phyloP scores from a whole-genome alignment of 1,139 yeast genomes.

The Meyerozyma elateridarum region DNA sequence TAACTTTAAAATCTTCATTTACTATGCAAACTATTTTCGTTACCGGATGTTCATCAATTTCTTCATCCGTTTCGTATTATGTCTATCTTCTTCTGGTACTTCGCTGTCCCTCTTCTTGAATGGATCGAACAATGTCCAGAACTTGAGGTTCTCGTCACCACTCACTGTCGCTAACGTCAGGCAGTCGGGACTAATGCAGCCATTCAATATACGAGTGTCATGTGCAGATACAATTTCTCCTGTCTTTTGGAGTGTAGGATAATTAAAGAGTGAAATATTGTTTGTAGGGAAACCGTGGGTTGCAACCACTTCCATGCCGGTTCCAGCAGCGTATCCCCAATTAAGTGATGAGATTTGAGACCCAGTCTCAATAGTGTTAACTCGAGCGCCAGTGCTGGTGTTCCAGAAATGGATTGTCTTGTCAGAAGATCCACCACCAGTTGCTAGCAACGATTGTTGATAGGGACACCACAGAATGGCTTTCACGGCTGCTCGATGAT shows the following conservation, averaged over 20 bases:
- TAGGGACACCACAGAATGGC: constrained; percentile 96
- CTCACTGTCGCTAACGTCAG: constrained; percentile 91
- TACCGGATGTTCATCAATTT: constrained; percentile 25
- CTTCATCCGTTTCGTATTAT: constrained; percentile 20
- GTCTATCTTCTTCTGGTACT: constrained; percentile 13
- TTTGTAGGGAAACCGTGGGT: constrained; percentile 94
- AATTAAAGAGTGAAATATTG: constrained; percentile 76
- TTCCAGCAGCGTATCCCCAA: constrained; percentile 79
- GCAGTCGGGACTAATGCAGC: constrained; percentile 86
- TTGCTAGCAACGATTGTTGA: constrained; percentile 75
- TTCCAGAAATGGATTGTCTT: constrained; percentile 94
- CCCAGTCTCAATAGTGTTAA: constrained; percentile 85
- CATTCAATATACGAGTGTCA: constrained; percentile 80
- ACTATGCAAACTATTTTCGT: constrained; percentile 2
- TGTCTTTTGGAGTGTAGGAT: constrained; percentile 81
- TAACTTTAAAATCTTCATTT: no score
- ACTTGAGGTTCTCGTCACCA: constrained; percentile 93
- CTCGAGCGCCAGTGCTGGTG: constrained; percentile 82
- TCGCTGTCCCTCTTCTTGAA: constrained; percentile 28
- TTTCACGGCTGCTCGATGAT: constrained; percentile 92
- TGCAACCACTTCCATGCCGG: constrained; percentile 82
- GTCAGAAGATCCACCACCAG: constrained; percentile 96
- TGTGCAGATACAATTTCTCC: constrained; percentile 88
- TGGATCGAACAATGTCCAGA: constrained; percentile 85
- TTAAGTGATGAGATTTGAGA: constrained; percentile 89